phyloP scores from a whole-genome alignment of 2,329 filamentous ascomycete species.

The Aspergillus melleus region DNA sequence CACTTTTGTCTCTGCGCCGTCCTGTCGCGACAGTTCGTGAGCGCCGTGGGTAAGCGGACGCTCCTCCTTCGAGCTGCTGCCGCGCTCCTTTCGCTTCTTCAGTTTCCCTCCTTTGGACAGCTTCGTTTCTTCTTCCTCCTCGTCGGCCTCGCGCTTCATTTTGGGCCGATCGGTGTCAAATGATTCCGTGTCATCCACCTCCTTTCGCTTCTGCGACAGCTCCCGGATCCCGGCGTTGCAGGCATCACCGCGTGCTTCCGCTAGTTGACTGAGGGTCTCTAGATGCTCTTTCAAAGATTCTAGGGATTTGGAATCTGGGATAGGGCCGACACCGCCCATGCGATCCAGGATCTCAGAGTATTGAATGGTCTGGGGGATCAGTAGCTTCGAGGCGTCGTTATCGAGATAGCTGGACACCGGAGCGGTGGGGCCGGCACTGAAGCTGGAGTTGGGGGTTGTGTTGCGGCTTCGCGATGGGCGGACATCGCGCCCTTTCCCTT shows the following conservation, averaged over 20 bases:
- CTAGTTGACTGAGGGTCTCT: slow-evolving; percentile 57
- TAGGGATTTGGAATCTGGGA: slow-evolving; percentile 49
- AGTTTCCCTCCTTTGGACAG: slow-evolving; percentile 61
- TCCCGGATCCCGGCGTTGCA: slow-evolving; percentile 63
- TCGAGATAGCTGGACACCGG: slow-evolving; percentile 55
- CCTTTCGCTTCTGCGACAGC: slow-evolving; percentile 58
- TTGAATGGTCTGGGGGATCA: slow-evolving; percentile 49
- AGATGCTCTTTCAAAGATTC: slow-evolving; percentile 55
- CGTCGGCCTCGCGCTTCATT: slow-evolving; percentile 47
- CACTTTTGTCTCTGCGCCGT: slow-evolving; percentile 58
- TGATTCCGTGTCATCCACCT: slow-evolving; percentile 53
- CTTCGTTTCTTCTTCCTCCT: slow-evolving; percentile 46
- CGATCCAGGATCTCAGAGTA: slow-evolving; percentile 61
- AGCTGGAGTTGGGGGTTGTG: slow-evolving; percentile 60
- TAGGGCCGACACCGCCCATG: slow-evolving; percentile 49
- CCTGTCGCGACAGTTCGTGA: slow-evolving; percentile 63
- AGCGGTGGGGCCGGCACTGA: slow-evolving; percentile 44
- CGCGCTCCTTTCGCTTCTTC: slow-evolving; percentile 76
- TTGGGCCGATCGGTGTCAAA: slow-evolving; percentile 50
- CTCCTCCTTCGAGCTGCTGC: slow-evolving; percentile 58
- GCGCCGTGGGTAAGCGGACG: slow-evolving; percentile 62
- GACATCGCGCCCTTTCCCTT: slow-evolving; percentile 55
- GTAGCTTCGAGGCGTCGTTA: slow-evolving; percentile 50
- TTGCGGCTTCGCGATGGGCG: slow-evolving; percentile 61
- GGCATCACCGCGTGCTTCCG: slow-evolving; percentile 57